A percentile compares a stretch with the other conserved stretches of the same genome.
Evolutionary conservation across 495 filamentous ascomycete species (phyloP).

Genomic region (Niebla homalea): DNA sequence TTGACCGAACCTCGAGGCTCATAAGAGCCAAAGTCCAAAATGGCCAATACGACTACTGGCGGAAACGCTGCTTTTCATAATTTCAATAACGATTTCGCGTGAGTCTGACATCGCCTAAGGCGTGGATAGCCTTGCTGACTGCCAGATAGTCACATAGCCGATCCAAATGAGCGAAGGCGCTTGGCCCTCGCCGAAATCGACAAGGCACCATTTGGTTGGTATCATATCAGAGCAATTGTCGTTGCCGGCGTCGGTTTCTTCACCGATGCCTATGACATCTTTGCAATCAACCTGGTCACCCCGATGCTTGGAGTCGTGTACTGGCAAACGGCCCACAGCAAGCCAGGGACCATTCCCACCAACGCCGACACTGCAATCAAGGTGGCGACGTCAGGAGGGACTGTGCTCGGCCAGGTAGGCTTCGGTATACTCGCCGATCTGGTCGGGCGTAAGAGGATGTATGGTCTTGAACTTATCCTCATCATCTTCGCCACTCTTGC

Average conservation of each 20-base stretch:
- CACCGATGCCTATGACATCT: conserved; percentile 48
- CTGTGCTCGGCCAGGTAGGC: conserved; percentile 69
- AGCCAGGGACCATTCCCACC: conserved; percentile 43
- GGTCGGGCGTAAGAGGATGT: conserved; percentile 72
- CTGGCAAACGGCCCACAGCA: conserved; percentile 38
- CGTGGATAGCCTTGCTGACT: background rate
- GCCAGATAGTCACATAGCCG: conserved; percentile 43
- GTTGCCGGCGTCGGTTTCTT: conserved; percentile 43
- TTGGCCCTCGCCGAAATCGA: conserved; percentile 68
- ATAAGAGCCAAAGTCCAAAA: background rate
- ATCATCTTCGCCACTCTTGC: conserved; percentile 78
- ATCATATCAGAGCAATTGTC: conserved; percentile 59
- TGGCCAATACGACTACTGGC: conserved; percentile 35
- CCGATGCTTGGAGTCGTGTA: conserved; percentile 63
- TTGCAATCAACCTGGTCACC: conserved; percentile 61
- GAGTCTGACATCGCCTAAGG: conserved; percentile 3
- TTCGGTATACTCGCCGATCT: conserved; percentile 74
- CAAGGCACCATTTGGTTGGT: conserved; percentile 68
- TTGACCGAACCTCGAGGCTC: background rate
- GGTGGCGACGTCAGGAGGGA: conserved; percentile 74
- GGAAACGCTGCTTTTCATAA: conserved; percentile 59
- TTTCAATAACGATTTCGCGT: conserved; percentile 37
- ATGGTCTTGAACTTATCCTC: conserved; percentile 75
- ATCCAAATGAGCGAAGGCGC: conserved; percentile 62
- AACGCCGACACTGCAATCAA: conserved; percentile 73